A percentile compares a stretch with the other conserved stretches of the same genome.
These are phyloP conservation scores for Cytospora piceae DNA, from an alignment of 2,329 filamentous ascomycete genomes.

Conservation along the genomic window DNA sequence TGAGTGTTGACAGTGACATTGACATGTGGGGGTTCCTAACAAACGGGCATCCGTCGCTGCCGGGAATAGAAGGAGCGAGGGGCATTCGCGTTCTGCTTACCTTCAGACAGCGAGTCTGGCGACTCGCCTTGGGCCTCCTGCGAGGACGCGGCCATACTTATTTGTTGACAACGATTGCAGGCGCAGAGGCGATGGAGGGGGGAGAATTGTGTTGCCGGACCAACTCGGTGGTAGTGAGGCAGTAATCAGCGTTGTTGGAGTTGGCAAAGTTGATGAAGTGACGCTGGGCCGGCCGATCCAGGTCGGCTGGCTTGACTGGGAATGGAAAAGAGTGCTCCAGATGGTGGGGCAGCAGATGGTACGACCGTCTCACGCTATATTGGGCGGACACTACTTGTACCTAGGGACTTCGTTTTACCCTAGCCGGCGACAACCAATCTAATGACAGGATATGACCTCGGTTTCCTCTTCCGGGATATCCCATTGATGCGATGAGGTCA, in stretches of 20 bases:
- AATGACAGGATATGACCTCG: neutral
- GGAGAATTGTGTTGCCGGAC: conserved; percentile 5
- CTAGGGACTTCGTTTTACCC: neutral
- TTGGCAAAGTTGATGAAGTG: conserved; percentile 28
- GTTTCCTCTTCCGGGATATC: neutral
- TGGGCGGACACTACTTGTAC: neutral
- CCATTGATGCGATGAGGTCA: neutral
- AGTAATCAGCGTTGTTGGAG: conserved; percentile 19
- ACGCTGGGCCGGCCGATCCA: conserved; percentile 19
- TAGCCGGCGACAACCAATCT: neutral
- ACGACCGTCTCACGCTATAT: neutral
- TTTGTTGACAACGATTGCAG: neutral
- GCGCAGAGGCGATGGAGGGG: conserved; percentile 4
- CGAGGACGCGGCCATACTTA: conserved; percentile 28
- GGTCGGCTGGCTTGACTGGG: conserved; percentile 16
- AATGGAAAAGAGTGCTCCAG: conserved; percentile 14
- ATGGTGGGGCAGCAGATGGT: neutral
- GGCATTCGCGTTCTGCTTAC: conserved; percentile 25
- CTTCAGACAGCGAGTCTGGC: conserved; percentile 19
- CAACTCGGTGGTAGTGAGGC: conserved; percentile 23
- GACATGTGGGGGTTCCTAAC: conserved; percentile 12
- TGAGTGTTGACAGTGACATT: conserved; percentile 2
- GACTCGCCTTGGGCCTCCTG: conserved; percentile 27
- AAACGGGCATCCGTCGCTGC: conserved; percentile 18
- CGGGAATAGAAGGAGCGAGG: conserved; percentile 22